Conservation (phyloP, 2,329 filamentous ascomycete genomes). For the Penicillium aurantiogriseum region DNA sequence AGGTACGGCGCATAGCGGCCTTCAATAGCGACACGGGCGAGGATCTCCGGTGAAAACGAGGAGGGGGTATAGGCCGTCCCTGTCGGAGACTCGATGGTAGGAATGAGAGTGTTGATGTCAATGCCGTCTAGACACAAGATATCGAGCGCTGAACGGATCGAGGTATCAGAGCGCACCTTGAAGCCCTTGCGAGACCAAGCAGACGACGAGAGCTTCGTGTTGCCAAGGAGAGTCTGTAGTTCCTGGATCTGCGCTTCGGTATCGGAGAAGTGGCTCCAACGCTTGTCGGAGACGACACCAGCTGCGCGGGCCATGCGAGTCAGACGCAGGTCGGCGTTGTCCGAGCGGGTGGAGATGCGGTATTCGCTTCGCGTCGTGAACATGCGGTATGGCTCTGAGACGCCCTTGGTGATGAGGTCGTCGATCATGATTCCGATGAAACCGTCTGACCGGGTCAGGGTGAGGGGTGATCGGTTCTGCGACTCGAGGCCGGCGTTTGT, state of each 20-base stretch:
- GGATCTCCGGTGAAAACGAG: conserved; percentile 56
- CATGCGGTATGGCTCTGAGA: conserved; percentile 97
- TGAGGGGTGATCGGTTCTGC: conserved; percentile 62
- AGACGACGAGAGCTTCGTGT: conserved; percentile 57
- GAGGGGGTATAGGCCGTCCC: conserved; percentile 47
- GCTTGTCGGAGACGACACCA: conserved; percentile 73
- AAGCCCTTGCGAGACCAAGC: conserved; percentile 72
- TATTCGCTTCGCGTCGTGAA: conserved; percentile 96
- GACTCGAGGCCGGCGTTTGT: conserved; percentile 89
- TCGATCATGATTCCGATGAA: conserved; percentile 99
- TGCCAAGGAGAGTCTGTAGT: conserved; percentile 61
- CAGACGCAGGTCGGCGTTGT: conserved; percentile 88
- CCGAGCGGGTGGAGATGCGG: conserved; percentile 84
- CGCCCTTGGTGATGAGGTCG: conserved; percentile 93
- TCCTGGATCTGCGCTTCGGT: conserved; percentile 66
- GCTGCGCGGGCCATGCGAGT: conserved; percentile 73
- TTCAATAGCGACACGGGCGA: conserved; percentile 73
- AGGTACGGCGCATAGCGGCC: conserved; percentile 86
- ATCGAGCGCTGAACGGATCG: conserved; percentile 71
- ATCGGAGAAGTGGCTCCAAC: conserved; percentile 70
- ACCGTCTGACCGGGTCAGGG: conserved; percentile 76
- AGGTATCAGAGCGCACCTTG: conserved; percentile 63
- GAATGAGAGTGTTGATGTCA: conserved; percentile 57
- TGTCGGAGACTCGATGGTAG: conserved; percentile 47
- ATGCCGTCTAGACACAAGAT: conserved; percentile 68